phyloP scores from a whole-genome alignment of 2,329 filamentous ascomycete genomes.

The Acrocalymma vagum region DNA sequence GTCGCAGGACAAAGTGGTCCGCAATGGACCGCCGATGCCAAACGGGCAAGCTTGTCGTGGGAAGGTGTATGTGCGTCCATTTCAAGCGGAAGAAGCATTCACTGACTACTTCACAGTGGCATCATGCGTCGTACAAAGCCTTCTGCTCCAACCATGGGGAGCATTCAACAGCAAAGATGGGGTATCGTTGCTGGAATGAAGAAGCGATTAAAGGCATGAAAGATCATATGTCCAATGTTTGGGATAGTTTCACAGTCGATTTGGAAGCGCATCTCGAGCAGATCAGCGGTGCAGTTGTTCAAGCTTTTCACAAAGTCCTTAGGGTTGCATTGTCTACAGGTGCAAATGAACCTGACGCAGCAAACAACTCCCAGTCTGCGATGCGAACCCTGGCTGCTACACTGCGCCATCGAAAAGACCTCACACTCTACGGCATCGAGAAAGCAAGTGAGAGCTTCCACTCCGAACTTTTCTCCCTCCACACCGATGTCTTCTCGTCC shows the following conservation, averaged over 20 bases:
- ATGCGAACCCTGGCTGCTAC: slow-evolving; percentile 31
- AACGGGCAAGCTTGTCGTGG: slow-evolving; percentile 42
- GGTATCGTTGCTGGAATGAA: slow-evolving; percentile 55
- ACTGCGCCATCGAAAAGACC: slow-evolving; percentile 33
- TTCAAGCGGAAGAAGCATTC: slow-evolving; percentile 14
- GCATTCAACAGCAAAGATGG: slow-evolving; percentile 36
- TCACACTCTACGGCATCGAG: slow-evolving; percentile 40
- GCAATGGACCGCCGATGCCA: slow-evolving; percentile 41
- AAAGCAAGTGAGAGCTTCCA: slow-evolving; percentile 30
- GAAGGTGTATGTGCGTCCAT: slow-evolving; percentile 43
- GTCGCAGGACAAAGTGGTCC: slow-evolving; percentile 15
- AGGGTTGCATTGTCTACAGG: background rate
- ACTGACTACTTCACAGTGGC: slow-evolving; percentile 14
- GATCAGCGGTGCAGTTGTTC: slow-evolving; percentile 13
- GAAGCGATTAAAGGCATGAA: slow-evolving; percentile 53
- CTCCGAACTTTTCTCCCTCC: slow-evolving; percentile 10
- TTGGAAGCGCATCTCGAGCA: slow-evolving; percentile 20
- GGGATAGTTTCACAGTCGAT: slow-evolving; percentile 32
- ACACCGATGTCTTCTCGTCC: slow-evolving; percentile 17
- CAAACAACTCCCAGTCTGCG: slow-evolving; percentile 3
- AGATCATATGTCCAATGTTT: slow-evolving; percentile 41
- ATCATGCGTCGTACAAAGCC: slow-evolving; percentile 48
- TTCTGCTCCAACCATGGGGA: slow-evolving; percentile 55
- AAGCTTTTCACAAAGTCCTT: slow-evolving; percentile 10
- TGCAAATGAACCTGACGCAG: background rate